Percentiles rank a stretch among this genome's conserved stretches.
Evolutionary conservation across 306 rosid genomes (phyloP).

Genomic region (Cucurbita maxima): DNA sequence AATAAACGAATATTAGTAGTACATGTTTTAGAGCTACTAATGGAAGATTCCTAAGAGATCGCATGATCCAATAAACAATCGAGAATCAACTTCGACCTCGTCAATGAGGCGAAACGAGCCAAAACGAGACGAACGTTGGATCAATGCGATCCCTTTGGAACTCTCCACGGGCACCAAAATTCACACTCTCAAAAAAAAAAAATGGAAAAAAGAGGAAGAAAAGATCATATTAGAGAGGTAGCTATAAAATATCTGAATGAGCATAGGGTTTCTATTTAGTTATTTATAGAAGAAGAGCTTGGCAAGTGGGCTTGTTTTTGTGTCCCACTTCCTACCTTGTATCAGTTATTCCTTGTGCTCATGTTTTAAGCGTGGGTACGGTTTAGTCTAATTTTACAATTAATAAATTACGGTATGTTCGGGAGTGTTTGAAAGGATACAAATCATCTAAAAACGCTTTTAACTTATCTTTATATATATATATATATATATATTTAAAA

Average conservation of each 20-base stretch:
- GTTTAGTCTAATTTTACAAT: background rate
- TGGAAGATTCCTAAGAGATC: conserved; percentile 62
- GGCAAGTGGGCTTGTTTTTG: background rate
- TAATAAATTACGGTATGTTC: no score
- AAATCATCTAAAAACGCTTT: no score
- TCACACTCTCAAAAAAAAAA: background rate
- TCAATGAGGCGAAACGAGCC: background rate
- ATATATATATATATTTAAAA: no score
- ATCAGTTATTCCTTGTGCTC: background rate
- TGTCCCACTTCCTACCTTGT: background rate
- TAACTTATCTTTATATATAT: no score
- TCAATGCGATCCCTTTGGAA: conserved; percentile 98
- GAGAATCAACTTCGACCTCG: background rate
- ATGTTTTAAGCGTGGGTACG: background rate
- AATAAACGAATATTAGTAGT: no score
- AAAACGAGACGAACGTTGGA: conserved; percentile 14
- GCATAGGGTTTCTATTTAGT: background rate
- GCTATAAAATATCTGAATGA: background rate
- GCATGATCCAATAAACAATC: conserved; percentile 42
- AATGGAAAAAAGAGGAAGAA: no score
- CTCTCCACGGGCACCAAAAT: conserved; percentile 42
- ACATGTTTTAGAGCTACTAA: conserved; percentile 12
- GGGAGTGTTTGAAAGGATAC: no score
- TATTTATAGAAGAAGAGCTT: conserved; percentile 2
- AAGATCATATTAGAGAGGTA: no score